These are phyloP conservation scores for Mycena vitilis DNA, from an alignment of 768 basidiomycete species.

Conservation along the genomic window DNA sequence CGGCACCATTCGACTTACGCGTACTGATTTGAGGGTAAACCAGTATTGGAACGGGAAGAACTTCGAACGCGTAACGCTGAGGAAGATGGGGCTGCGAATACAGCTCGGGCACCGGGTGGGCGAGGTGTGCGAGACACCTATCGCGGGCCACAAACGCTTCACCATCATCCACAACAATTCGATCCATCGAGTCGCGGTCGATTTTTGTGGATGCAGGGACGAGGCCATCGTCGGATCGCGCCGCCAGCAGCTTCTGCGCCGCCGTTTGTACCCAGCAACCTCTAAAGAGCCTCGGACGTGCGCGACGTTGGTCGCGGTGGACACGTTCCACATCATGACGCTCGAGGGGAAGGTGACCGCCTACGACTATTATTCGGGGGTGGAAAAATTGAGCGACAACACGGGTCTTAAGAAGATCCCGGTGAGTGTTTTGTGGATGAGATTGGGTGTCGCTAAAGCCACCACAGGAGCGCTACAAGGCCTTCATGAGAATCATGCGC, in stretches of 20 bases:
- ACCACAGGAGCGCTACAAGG: not conserved
- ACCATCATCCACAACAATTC: not conserved
- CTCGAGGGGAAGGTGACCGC: not conserved
- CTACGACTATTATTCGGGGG: not conserved
- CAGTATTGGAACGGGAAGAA: not conserved
- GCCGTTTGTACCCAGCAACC: not conserved
- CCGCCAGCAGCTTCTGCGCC: not conserved
- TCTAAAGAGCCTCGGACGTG: not conserved
- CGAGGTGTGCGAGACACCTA: too few relatives aligned
- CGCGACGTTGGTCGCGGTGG: not conserved
- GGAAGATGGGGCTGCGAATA: not conserved
- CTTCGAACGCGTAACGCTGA: not conserved
- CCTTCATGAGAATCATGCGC: not conserved
- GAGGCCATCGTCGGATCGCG: not conserved
- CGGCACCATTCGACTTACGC: not conserved
- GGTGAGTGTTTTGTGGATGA: too few relatives aligned
- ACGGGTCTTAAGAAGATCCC: not conserved
- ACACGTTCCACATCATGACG: not conserved
- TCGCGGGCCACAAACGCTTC: not conserved
- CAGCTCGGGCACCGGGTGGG: not conserved
- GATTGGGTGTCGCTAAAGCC: too few relatives aligned
- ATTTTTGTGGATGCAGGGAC: not conserved
- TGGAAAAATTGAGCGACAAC: not conserved
- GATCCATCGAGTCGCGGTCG: not conserved
- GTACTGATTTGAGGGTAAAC: not conserved